These are phyloP conservation scores for Alternaria rosae DNA, from an alignment of 2,329 filamentous ascomycete species.

Conservation along the genomic window DNA sequence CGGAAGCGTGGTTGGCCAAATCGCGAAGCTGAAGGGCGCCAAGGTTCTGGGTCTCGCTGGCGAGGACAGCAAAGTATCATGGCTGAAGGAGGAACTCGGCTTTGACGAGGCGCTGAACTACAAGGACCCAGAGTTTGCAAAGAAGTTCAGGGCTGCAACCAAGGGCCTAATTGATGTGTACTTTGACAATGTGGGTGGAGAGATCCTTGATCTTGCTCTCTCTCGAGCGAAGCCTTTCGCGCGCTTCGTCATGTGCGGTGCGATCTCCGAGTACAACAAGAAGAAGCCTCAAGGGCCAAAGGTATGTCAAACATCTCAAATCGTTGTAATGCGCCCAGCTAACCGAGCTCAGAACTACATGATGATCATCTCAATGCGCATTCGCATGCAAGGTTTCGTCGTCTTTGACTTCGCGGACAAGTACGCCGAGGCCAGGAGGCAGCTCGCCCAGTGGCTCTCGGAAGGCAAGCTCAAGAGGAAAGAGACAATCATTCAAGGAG, in stretches of 20 bases:
- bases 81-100: conserved; percentile 62
- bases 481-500: conserved; percentile 75
- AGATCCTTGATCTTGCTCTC: conserved; percentile 57
- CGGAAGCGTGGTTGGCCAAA: conserved; percentile 77
- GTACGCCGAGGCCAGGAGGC: conserved; percentile 64
- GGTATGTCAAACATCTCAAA: conserved; percentile 16
- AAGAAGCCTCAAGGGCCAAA: conserved; percentile 60
- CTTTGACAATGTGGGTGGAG: conserved; percentile 61
- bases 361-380: conserved; percentile 54
- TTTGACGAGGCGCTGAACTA: conserved; percentile 65
- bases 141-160: conserved; percentile 58
- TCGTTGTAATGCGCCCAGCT: not conserved
- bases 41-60: conserved; percentile 62
- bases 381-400: conserved; percentile 66
- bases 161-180: conserved; percentile 60
- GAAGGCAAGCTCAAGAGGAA: conserved; percentile 75
- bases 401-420: conserved; percentile 71
- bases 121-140: conserved; percentile 57
- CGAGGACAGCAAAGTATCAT: conserved; percentile 61
- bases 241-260: conserved; percentile 56
- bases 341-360: conserved; percentile 50
- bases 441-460: conserved; percentile 71
- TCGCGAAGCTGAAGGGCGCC: conserved; percentile 73
- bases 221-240: conserved; percentile 52
- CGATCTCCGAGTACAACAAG: conserved; percentile 55